Evolutionary conservation across 2,329 filamentous ascomycete genomes (phyloP), one percentile per base, ranked within the genome.

Genomic region (Cordyceps cicadae): DNA sequence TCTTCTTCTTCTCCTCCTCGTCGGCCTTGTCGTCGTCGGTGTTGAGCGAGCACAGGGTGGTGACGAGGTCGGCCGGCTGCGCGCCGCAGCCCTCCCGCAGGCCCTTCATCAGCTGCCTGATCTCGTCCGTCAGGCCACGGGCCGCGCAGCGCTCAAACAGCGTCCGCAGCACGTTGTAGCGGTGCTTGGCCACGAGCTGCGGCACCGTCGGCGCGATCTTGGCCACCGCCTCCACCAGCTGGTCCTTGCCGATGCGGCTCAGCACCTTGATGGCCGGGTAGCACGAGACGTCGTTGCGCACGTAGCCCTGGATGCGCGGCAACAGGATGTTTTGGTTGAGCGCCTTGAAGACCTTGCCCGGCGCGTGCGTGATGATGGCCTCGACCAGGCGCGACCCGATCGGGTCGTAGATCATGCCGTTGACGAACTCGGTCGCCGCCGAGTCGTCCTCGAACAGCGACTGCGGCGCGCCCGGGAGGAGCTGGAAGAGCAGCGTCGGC

Each of bases 381-480:
- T 99, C 94, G 24, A 97, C 80, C 2, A 99, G 80, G 50, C 93
- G 87, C 3, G 93, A 97, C 17, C 94, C 94, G 56, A 97, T 87
- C 1, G 88, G 81, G 69, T 97, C 92, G 73, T 97, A 97, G 29
- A 97, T 79, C 70, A 97, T 83, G 60, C 89, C 87, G 68, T 89
- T 92, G 70, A 97, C 82, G 70, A 97, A 96, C 17, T 82, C 79
- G 12, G 84, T 82, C 4, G 89, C 88, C 54, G 87, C 88, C 39
- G 90, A 89, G 1, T 84, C 84, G 17, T 85, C 84, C 64, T 93
- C 88, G 34, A 82, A 81, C 21, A 95, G 82, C 0, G 89, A 86
- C 55, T 88, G 72, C 1, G 83, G 83, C 0, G 81, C 90, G 55
- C 89, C 92, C 0, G 92, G 92, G 1, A 97, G 79, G 0, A 99